These are phyloP conservation scores for Auxenochlorella protothecoides DNA, from an alignment of 139 green algal genomes.

Conservation along the genomic window DNA sequence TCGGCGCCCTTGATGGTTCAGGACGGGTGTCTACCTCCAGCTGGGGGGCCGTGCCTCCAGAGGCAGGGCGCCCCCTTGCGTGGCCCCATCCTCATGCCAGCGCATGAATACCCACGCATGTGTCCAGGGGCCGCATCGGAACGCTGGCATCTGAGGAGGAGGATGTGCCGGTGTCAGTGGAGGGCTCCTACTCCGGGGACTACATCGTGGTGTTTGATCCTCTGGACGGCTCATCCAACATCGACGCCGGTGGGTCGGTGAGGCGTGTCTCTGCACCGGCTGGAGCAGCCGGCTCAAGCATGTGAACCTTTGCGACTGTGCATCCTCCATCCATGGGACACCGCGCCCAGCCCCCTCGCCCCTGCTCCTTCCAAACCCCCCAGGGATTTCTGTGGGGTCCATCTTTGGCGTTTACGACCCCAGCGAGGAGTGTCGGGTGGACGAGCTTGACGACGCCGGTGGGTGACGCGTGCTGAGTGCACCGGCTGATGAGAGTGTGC, in stretches of 20 bases:
- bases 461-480: too few relatives aligned
- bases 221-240: conserved; percentile 96
- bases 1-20: too few relatives aligned
- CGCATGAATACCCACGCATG: neutral
- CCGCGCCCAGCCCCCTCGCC: conserved; percentile 21
- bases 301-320: too few relatives aligned
- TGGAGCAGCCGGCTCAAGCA: too few relatives aligned
- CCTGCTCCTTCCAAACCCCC: conserved; percentile 76
- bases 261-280: neutral
- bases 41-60: neutral
- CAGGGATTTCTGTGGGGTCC: conserved; percentile 86
- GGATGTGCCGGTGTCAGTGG: conserved; percentile 85
- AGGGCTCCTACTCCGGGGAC: conserved; percentile 90
- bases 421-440: conserved; percentile 65
- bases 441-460: conserved; percentile 59
- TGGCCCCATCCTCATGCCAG: too few relatives aligned
- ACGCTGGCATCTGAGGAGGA: conserved; percentile 96
- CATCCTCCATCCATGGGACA: too few relatives aligned
- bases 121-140: conserved; percentile 33
- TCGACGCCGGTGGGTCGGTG: conserved; percentile 66
- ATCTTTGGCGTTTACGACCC: conserved; percentile 96
- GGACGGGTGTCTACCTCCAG: neutral
- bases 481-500: conserved; percentile 31
- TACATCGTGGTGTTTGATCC: conserved; percentile 98
- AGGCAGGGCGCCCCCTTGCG: too few relatives aligned